phyloP scores from a whole-genome alignment of 2,329 filamentous ascomycete genomes.

The Pseudonectria buxi region DNA sequence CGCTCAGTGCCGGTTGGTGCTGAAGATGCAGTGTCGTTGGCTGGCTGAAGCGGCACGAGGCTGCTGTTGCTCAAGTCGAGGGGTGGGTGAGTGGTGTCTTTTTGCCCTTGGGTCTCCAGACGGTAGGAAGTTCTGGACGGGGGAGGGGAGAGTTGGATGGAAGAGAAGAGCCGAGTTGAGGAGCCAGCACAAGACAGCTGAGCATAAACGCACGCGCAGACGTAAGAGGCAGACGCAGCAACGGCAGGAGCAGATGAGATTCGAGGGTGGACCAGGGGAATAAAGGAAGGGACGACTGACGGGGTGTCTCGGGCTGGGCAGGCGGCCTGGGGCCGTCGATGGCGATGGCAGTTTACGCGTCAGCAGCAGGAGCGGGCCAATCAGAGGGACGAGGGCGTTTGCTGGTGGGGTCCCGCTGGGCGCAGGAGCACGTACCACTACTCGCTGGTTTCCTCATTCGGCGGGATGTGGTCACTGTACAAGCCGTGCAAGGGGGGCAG shows the following conservation, averaged over 20 bases:
- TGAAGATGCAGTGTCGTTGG: no score
- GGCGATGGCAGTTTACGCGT: slow-evolving; percentile 32
- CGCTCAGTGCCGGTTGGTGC: not conserved
- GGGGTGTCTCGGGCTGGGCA: slow-evolving; percentile 22
- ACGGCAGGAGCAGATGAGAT: slow-evolving; percentile 14
- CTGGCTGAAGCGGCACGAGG: no score
- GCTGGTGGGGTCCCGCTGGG: slow-evolving; percentile 18
- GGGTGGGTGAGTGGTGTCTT: no score
- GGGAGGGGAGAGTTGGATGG: not conserved
- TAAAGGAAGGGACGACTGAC: slow-evolving; percentile 18
- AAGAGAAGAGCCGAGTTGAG: not conserved
- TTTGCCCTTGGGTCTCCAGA: no score
- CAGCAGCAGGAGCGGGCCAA: slow-evolving; percentile 27
- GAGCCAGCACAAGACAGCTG: not conserved
- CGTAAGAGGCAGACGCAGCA: slow-evolving; percentile 13
- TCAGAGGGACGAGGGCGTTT: slow-evolving; percentile 12
- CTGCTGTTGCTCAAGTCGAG: no score
- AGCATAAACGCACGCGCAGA: not conserved
- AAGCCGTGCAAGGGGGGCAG: no score
- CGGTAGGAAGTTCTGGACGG: not conserved
- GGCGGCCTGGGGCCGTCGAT: not conserved
- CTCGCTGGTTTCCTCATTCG: slow-evolving; percentile 12
- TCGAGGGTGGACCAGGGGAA: slow-evolving; percentile 27
- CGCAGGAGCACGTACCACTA: slow-evolving; percentile 22
- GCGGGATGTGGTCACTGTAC: slow-evolving; percentile 2